phyloP scores from a whole-genome alignment of 345 rosid genomes.

The Physaria fendleri region DNA sequence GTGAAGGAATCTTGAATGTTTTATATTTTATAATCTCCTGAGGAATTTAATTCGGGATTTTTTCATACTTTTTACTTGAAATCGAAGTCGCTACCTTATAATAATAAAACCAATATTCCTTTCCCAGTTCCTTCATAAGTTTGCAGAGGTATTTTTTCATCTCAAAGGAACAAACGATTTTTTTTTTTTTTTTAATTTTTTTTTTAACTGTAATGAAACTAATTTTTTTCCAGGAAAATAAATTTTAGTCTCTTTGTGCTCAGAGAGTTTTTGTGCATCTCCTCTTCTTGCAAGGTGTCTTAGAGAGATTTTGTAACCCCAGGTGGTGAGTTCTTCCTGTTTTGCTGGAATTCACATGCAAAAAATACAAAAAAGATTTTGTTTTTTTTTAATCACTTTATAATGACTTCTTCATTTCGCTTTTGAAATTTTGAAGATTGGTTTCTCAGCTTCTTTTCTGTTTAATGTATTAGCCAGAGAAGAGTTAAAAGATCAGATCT shows the following conservation, averaged over 20 bases:
- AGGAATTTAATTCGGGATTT: slow-evolving; percentile 6
- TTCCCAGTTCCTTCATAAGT: slow-evolving; percentile 23
- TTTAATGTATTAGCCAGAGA: not conserved
- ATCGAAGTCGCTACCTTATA: slow-evolving; percentile 15
- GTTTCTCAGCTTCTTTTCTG: not conserved
- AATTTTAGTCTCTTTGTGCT: not conserved
- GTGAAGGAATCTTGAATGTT: slow-evolving; percentile 20
- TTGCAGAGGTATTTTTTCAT: slow-evolving; percentile 32
- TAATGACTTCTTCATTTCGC: not conserved
- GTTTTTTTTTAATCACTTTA: not conserved
- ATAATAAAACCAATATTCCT: slow-evolving; percentile 6
- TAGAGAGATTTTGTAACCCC: slow-evolving; percentile 1
- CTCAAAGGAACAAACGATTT: slow-evolving; percentile 29
- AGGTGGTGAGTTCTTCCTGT: slow-evolving; percentile 18
- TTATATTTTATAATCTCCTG: slow-evolving; percentile 2
- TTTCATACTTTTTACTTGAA: slow-evolving; percentile 5
- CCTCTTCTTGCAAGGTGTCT: slow-evolving; percentile 20
- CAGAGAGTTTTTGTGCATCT: not conserved
- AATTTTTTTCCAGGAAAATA: not conserved
- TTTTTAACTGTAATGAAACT: not conserved
- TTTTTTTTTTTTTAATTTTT: slow-evolving; percentile 4
- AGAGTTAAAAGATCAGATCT: not conserved
- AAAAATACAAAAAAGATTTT: no score
- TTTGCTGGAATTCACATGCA: slow-evolving; percentile 24
- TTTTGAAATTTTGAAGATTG: not conserved